Evolutionary conservation across 1,139 yeast species (phyloP).

Genomic region (Taphrina flavorubra): DNA sequence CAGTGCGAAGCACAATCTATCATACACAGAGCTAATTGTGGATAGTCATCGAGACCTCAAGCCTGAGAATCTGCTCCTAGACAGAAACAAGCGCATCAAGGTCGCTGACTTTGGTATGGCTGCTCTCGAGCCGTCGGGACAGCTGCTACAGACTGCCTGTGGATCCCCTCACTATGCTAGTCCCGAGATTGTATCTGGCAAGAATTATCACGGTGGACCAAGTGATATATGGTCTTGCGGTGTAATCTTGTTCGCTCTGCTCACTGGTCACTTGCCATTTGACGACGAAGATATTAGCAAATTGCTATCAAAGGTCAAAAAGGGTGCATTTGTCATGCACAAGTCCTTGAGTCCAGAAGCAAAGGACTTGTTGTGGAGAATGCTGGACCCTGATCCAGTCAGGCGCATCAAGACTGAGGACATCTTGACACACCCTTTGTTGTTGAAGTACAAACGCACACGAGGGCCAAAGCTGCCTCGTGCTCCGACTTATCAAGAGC

Average conservation of each 20-base stretch:
- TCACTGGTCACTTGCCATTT: constrained; percentile 94
- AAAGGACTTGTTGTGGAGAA: constrained; percentile 77
- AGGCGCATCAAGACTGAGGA: constrained; percentile 76
- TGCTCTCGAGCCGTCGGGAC: constrained; percentile 87
- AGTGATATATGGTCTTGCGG: constrained; percentile 99
- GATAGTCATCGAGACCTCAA: constrained; percentile 87
- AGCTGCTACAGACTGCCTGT: constrained; percentile 89
- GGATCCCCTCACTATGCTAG: constrained; percentile 99
- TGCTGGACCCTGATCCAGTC: constrained; percentile 80
- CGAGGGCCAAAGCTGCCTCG: constrained; percentile 43
- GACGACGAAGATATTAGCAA: constrained; percentile 94
- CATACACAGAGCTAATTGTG: background rate
- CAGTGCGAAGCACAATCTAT: background rate
- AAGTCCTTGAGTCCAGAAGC: constrained; percentile 79
- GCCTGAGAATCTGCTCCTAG: constrained; percentile 89
- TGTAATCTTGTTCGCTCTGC: constrained; percentile 84
- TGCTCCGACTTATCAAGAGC: constrained; percentile 46
- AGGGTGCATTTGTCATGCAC: constrained; percentile 86
- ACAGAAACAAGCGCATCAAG: constrained; percentile 84
- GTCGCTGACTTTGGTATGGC: constrained; percentile 99
- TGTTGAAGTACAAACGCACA: constrained; percentile 63
- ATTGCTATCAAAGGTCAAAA: constrained; percentile 83
- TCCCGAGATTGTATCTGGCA: constrained; percentile 95
- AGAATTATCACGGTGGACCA: constrained; percentile 93
- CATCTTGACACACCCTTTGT: constrained; percentile 77